Evolutionary conservation across 768 basidiomycete species (phyloP).

Genomic region (Xerocomus brunneocitrinus): DNA sequence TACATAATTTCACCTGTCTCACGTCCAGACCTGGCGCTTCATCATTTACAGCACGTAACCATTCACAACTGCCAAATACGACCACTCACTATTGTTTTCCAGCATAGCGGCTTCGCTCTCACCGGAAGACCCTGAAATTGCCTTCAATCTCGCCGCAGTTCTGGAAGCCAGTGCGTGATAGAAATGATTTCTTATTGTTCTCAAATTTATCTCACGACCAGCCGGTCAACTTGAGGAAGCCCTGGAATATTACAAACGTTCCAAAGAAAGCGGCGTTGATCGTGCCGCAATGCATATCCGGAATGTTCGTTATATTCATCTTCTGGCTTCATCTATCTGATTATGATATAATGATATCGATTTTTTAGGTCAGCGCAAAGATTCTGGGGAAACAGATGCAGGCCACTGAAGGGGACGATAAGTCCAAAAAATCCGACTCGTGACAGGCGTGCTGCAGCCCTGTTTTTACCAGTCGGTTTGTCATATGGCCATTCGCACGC

Average conservation of each 20-base stretch:
- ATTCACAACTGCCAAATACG: conserved; percentile 27
- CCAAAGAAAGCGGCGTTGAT: conserved; percentile 73
- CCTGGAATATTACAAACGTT: conserved; percentile 74
- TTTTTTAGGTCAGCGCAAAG: conserved; percentile 70
- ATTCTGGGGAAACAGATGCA: conserved; percentile 61
- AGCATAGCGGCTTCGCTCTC: conserved; percentile 80
- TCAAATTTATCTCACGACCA: conserved; percentile 36
- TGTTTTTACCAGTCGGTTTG: conserved; percentile 10
- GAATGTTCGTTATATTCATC: conserved; percentile 49
- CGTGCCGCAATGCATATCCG: conserved; percentile 79
- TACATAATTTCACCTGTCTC: conserved; percentile 79
- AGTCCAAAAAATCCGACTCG: conserved; percentile 25
- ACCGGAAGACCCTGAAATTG: conserved; percentile 87
- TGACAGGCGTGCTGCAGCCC: conserved; percentile 14
- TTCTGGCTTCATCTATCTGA: conserved; percentile 16
- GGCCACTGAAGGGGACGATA: conserved; percentile 30
- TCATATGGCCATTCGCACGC: conserved; percentile 13
- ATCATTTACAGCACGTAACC: conserved; percentile 67
- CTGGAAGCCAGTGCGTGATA: conserved; percentile 74
- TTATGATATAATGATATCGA: conserved; percentile 2
- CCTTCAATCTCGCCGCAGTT: conserved; percentile 88
- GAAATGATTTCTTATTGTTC: conserved; percentile 31
- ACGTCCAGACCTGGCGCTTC: conserved; percentile 80
- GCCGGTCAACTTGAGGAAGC: conserved; percentile 80
- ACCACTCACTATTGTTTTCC: conserved; percentile 32